Percentiles rank a stretch among this genome's conserved stretches.
Conservation (phyloP, 2,329 filamentous ascomycete species). For the Amphichorda felina region DNA sequence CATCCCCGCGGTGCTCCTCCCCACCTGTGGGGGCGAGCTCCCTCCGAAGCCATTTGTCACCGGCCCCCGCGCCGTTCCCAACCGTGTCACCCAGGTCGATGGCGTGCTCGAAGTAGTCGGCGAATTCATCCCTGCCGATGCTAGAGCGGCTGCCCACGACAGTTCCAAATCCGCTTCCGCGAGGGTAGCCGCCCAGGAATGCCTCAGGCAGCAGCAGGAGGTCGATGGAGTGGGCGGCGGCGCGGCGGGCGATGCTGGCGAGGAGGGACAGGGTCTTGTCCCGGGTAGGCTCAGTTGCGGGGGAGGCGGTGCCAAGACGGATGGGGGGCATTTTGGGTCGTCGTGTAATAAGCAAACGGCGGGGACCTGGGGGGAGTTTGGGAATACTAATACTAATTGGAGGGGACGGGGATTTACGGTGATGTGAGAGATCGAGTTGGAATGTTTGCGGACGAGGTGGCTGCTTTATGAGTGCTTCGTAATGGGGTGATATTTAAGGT, state of each 20-base stretch:
- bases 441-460: too few relatives aligned
- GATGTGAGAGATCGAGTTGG: too few relatives aligned
- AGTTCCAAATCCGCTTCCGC: slow-evolving; percentile 3
- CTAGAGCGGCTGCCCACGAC: slow-evolving; percentile 47
- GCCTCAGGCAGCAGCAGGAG: slow-evolving; percentile 86
- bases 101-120: slow-evolving; percentile 65
- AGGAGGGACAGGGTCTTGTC: slow-evolving; percentile 55
- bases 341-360: too few relatives aligned
- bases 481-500: too few relatives aligned
- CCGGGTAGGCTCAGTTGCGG: slow-evolving; percentile 35
- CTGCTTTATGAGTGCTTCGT: too few relatives aligned
- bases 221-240: slow-evolving; percentile 44
- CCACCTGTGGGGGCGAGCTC: slow-evolving; percentile 27
- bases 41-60: slow-evolving; percentile 57
- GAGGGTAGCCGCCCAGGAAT: slow-evolving; percentile 83
- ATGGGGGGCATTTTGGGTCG: slow-evolving; percentile 18
- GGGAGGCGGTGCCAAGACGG: slow-evolving; percentile 44
- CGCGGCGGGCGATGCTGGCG: slow-evolving; percentile 47
- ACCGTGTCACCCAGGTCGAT: slow-evolving; percentile 76
- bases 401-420: too few relatives aligned
- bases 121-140: slow-evolving; percentile 68
- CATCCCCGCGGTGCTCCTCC: slow-evolving; percentile 24
- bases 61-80: slow-evolving; percentile 51
- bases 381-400: too few relatives aligned
- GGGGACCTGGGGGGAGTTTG: too few relatives aligned